Percentiles rank a stretch among this genome's conserved stretches.
phyloP scores from a whole-genome alignment of 352 stramenopile species.

The Aphanomyces stellatus region DNA sequence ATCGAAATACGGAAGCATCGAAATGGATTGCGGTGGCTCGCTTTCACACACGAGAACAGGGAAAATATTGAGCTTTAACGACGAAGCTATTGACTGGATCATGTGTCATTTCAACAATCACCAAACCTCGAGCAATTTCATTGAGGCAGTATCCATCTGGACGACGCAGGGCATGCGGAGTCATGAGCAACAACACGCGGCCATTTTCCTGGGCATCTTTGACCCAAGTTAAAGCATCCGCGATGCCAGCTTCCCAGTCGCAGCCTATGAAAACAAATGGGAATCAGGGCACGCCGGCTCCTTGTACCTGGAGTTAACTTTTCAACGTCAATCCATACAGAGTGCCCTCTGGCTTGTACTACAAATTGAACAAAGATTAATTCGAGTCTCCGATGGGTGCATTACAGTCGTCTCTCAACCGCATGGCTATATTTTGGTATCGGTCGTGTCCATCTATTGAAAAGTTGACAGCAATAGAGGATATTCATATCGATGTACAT shows the following conservation, averaged over 20 bases:
- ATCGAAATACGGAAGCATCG: conserved; percentile 69
- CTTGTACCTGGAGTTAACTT: conserved; percentile 45
- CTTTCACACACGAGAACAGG: conserved; percentile 59
- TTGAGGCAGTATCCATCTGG: conserved; percentile 75
- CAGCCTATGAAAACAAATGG: background rate
- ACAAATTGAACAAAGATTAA: no score
- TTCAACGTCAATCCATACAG: conserved; percentile 67
- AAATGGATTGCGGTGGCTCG: conserved; percentile 50
- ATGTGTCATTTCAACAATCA: background rate
- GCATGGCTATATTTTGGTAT: conserved; percentile 61
- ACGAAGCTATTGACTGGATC: conserved; percentile 27
- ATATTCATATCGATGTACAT: conserved; percentile 27
- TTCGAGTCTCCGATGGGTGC: no score
- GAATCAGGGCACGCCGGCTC: background rate
- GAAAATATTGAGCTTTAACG: conserved; percentile 57
- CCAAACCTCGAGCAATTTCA: conserved; percentile 42
- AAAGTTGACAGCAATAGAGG: background rate
- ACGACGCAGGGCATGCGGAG: conserved; percentile 55
- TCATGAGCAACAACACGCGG: conserved; percentile 70
- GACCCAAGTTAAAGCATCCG: conserved; percentile 46
- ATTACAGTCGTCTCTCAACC: conserved; percentile 50
- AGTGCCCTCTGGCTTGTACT: conserved; percentile 56
- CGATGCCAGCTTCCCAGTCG: conserved; percentile 73
- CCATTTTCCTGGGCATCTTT: conserved; percentile 61
- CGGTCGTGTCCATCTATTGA: conserved; percentile 55